Evolutionary conservation across 495 filamentous ascomycete species (phyloP).

Genomic region (Lineolata rhizophorae): DNA sequence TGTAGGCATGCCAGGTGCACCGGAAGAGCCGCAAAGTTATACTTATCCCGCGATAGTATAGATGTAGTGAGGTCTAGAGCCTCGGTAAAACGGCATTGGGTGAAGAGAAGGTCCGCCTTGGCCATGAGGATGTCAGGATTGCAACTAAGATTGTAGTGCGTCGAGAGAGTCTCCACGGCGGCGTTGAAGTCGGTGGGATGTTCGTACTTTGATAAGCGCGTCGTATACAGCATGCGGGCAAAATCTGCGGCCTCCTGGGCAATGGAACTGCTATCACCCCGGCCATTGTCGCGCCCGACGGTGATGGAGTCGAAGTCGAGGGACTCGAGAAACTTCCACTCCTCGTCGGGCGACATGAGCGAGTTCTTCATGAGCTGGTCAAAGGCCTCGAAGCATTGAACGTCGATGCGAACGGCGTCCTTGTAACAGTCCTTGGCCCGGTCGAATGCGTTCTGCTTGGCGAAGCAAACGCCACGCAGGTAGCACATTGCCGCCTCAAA

Average conservation of each 20-base stretch:
- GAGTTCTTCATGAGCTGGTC: slow-evolving; percentile 95
- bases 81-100: slow-evolving; percentile 79
- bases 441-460: slow-evolving; percentile 94
- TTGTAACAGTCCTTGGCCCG: slow-evolving; percentile 96
- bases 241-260: slow-evolving; percentile 78
- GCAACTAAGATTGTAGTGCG: slow-evolving; percentile 68
- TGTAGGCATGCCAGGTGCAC: slow-evolving; percentile 83
- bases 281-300: slow-evolving; percentile 25
- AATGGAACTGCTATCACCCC: slow-evolving; percentile 27
- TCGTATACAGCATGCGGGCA: slow-evolving; percentile 91
- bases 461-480: slow-evolving; percentile 77
- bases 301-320: slow-evolving; percentile 73
- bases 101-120: slow-evolving; percentile 80
- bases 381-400: slow-evolving; percentile 96
- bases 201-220: slow-evolving; percentile 86
- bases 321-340: slow-evolving; percentile 78
- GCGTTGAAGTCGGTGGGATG: slow-evolving; percentile 61
- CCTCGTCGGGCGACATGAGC: slow-evolving; percentile 92
- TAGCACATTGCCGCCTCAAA: slow-evolving; percentile 97
- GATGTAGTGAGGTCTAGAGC: slow-evolving; percentile 65
- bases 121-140: slow-evolving; percentile 88
- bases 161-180: slow-evolving; percentile 78
- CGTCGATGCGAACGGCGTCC: slow-evolving; percentile 86
- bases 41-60: slow-evolving; percentile 58
- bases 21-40: slow-evolving; percentile 77